Evolutionary conservation across 345 rosid genomes (phyloP), one percentile per base, ranked within the genome.

Genomic region (Gossypioides kirkii): DNA sequence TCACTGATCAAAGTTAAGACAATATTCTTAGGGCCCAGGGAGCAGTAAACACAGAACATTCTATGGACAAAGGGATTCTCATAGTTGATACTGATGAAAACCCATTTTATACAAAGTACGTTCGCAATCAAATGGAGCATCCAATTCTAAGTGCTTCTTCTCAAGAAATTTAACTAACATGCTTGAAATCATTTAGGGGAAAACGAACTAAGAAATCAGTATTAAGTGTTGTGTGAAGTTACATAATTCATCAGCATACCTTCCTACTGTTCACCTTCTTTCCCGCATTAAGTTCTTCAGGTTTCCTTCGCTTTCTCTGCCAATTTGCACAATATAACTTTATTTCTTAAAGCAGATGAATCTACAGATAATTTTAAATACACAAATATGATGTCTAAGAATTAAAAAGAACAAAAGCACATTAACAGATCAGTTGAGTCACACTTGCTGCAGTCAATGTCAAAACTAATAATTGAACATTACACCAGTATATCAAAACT

Each of bases 291-390:
- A 77, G 75, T 52, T 94, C 97, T 67, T 91, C 94, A 53, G 85
- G 77, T 87, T 91, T 94, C 82, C 96, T 88, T 80, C 97, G 84
- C 81, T 95, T 95, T 82, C 94, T 87, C 99, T 95, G 86, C 32
- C 41, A 73, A 78, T 80, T 70, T 78, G 45, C 53, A 50, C 79
- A 45, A 45, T 73, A 71, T 59, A 65, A 50, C 54, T 42, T 58
- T 38, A 52, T 74, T 17, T 41, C 55, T 50, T 54, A 45, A 61
- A 72, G 62, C 68, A 60, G 56, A 54, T 4, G 23, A 69, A 69
- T 26, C 22, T 28, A 69, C 10, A 17, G 25, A 26, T 8, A 8
- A 62, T 50, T 47, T 47, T 25, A 14, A 47, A 69, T 50, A 2
- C 7, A n/a, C 16, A 26, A 47, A 67, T 26, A 49, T 47, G n/a